Evolutionary conservation across 768 basidiomycete genomes (phyloP), one percentile per base, ranked within the genome.

Genomic region (Mycena capillaripes): DNA sequence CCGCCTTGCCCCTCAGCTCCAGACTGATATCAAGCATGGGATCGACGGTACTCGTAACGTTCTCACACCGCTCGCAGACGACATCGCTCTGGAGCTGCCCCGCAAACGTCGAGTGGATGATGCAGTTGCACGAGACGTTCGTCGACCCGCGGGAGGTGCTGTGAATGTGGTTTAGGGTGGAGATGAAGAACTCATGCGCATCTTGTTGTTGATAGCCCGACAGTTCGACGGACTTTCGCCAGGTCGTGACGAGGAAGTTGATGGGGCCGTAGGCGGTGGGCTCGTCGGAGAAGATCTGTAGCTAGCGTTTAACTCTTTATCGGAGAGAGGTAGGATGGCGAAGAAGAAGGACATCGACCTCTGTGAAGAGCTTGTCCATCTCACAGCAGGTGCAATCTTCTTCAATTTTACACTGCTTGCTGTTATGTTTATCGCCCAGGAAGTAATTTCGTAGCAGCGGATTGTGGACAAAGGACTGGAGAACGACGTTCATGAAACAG

Each of bases 181-280:
- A 88, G 34, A 95, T 94, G 80, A 95, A 94, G 78, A 91, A 93
- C 80, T 95, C 93, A 84, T 97, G 96, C 3, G 96, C 95, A 71
- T 98, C 97, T 78, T 97, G 97, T 79, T 99, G 97, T 0, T 95
- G 91, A 78, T 98, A 96, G 2, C 97, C 97, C 6, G 95, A 90
- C 32, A 98, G 85, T 71, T 97, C 96, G 0, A 92, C 82, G 0
- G 93, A 92, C 71, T 87, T 88, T 75, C 87, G 90, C 97, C 97
- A 98, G 36, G 93, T 94, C 29, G 93, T 92, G 17, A 92, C 87
- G 12, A 99, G 88, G 79, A 98, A 93, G 4, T 91, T 90, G 3
- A 92, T 90, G 0, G 97, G 97, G 0, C 95, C 96, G 75, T 91
- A 93, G 0, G 96, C 91, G 9, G 85, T 80, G 14, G 83, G 79